These are phyloP conservation scores for Hyaloraphidium curvatum DNA, from an alignment of 192 early-diverging fungal genomes.

Conservation along the genomic window DNA sequence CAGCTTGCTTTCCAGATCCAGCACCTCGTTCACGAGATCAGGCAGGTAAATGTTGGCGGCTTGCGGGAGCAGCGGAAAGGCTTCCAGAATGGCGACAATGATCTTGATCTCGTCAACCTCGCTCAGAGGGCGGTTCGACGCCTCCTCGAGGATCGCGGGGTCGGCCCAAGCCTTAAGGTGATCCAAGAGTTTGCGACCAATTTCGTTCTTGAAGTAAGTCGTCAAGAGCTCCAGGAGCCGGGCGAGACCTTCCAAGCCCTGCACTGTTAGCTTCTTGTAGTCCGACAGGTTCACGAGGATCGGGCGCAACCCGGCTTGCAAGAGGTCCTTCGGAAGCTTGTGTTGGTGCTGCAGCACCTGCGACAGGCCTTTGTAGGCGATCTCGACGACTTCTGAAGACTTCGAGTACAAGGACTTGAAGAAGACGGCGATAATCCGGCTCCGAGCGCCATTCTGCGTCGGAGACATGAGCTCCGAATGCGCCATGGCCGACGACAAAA, in stretches of 20 bases:
- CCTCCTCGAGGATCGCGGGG: conserved; percentile 58
- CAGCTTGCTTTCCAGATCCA: conserved; percentile 67
- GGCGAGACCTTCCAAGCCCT: conserved; percentile 82
- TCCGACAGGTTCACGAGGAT: conserved; percentile 91
- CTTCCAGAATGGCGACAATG: conserved; percentile 80
- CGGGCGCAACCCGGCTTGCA: conserved; percentile 89
- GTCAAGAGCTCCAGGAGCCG: conserved; percentile 80
- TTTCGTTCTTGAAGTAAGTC: conserved; percentile 97
- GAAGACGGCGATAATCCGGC: conserved; percentile 89
- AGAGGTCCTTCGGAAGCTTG: conserved; percentile 80
- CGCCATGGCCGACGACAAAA: conserved; percentile 84
- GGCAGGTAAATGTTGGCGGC: conserved; percentile 82
- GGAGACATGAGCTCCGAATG: conserved; percentile 58
- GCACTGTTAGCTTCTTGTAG: conserved; percentile 78
- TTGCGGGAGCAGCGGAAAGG: conserved; percentile 81
- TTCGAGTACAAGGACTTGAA: conserved; percentile 98
- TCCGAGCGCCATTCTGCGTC: conserved; percentile 53
- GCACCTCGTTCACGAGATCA: conserved; percentile 67
- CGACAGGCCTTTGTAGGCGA: conserved; percentile 73
- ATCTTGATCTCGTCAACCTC: conserved; percentile 89
- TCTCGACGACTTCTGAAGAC: conserved; percentile 82
- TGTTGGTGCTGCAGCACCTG: conserved; percentile 61
- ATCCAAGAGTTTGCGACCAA: conserved; percentile 93
- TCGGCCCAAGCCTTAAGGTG: conserved; percentile 88
- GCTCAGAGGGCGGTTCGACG: conserved; percentile 56